phyloP scores from a whole-genome alignment of 1,284 basidiomycete species.

The Sporisorium reilianum region DNA sequence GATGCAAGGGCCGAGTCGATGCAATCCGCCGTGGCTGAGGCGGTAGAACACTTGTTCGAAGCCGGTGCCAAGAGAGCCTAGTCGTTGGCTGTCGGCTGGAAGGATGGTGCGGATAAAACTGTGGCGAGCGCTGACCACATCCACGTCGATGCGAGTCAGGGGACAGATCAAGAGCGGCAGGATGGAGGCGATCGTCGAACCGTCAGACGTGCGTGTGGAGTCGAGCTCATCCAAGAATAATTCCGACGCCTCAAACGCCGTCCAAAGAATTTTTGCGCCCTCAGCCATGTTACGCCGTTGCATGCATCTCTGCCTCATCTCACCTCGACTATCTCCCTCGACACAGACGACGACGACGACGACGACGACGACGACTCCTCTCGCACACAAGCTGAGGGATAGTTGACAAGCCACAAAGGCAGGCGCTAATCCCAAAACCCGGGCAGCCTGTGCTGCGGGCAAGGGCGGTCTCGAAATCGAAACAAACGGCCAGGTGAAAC shows the following conservation, averaged over 20 bases:
- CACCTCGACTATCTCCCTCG: background rate
- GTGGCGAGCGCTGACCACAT: background rate
- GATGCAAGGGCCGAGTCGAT: background rate
- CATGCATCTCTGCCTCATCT: background rate
- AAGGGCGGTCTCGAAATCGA: conserved; percentile 5
- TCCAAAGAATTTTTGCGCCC: background rate
- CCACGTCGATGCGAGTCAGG: background rate
- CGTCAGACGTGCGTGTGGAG: conserved; percentile 2
- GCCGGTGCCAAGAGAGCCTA: background rate
- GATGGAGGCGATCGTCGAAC: background rate
- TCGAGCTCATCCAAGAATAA: background rate
- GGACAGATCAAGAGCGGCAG: background rate
- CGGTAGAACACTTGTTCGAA: background rate
- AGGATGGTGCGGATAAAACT: background rate
- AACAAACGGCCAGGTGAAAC: conserved; percentile 1
- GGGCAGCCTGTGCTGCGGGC: conserved; percentile 10
- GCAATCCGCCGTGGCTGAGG: background rate
- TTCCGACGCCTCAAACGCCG: conserved; percentile 3
- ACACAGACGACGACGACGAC: no score
- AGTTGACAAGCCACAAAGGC: background rate
- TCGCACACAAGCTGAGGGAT: background rate
- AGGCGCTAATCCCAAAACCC: background rate
- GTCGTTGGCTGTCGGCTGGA: background rate
- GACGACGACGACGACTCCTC: background rate
- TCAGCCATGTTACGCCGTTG: conserved; percentile 2